These are phyloP conservation scores for Musa troglodytarum DNA, from an alignment of 176 grass and related monocot genomes.

Conservation along the genomic window DNA sequence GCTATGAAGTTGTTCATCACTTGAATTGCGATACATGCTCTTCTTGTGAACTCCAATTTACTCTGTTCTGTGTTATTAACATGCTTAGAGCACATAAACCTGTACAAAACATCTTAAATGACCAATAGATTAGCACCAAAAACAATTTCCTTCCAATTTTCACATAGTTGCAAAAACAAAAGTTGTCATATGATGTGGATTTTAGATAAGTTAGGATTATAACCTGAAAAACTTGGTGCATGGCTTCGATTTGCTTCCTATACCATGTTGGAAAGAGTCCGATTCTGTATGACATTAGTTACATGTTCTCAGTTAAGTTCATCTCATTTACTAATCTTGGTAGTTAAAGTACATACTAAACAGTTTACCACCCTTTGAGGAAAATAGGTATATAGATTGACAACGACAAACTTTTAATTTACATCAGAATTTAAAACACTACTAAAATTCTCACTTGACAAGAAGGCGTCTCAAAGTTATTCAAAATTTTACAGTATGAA, in stretches of 20 bases:
- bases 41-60: constrained; percentile 7
- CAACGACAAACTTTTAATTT: constrained; percentile 26
- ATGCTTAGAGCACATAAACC: constrained; percentile 26
- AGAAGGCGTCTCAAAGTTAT: no score
- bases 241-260: constrained; percentile 99
- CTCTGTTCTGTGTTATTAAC: not conserved
- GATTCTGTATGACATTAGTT: constrained; percentile 99
- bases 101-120: constrained; percentile 19
- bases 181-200: constrained; percentile 41
- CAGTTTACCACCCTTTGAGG: not conserved
- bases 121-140: constrained; percentile 3
- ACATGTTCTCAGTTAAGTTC: constrained; percentile 50
- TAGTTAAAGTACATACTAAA: constrained; percentile 41
- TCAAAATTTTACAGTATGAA: no score
- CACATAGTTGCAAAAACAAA: constrained; percentile 38
- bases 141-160: constrained; percentile 13
- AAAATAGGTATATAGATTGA: constrained; percentile 30
- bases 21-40: not conserved
- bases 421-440: constrained; percentile 7
- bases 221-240: constrained; percentile 99
- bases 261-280: constrained; percentile 87
- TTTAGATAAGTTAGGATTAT: constrained; percentile 69
- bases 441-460: not conserved
- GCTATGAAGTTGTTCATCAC: not conserved
- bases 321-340: constrained; percentile 28